phyloP scores from a whole-genome alignment of 1,284 basidiomycete genomes.

The Rhodotorula sp. region DNA sequence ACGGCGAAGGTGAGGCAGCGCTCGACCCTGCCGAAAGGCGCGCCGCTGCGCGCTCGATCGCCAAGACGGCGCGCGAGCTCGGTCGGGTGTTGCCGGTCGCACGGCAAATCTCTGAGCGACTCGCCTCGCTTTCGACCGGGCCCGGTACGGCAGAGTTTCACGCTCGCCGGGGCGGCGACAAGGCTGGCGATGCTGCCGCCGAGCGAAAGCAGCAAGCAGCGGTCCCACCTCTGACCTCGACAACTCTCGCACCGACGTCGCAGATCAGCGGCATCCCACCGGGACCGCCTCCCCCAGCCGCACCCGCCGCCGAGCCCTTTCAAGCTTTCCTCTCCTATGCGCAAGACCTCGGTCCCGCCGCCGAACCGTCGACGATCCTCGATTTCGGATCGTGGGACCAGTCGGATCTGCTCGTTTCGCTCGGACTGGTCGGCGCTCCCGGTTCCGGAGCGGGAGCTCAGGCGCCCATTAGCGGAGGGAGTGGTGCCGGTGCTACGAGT shows the following conservation, averaged over 20 bases:
- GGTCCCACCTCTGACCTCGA: too few relatives aligned
- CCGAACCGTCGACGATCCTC: slow-evolving; percentile 23
- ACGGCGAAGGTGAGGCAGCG: slow-evolving; percentile 16
- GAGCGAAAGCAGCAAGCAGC: too few relatives aligned
- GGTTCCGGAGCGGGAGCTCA: background rate
- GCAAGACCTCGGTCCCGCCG: slow-evolving; percentile 19
- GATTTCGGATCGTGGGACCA: slow-evolving; percentile 38
- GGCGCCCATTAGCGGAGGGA: background rate
- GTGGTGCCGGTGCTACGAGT: background rate
- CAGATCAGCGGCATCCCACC: too few relatives aligned
- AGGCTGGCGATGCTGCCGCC: too few relatives aligned
- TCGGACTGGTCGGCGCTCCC: slow-evolving; percentile 27
- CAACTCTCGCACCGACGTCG: too few relatives aligned
- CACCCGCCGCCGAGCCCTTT: slow-evolving; percentile 27
- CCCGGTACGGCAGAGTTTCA: background rate
- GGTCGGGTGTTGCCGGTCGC: slow-evolving; percentile 4
- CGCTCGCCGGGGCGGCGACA: too few relatives aligned
- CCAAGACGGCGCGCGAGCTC: slow-evolving; percentile 10
- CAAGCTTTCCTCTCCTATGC: slow-evolving; percentile 31
- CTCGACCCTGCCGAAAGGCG: slow-evolving; percentile 6
- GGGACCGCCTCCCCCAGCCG: background rate
- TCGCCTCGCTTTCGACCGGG: background rate
- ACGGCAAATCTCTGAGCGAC: background rate
- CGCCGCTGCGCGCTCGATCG: background rate
- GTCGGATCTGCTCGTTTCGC: slow-evolving; percentile 31